These are phyloP conservation scores for Hyaloscypha bicolor DNA, from an alignment of 495 filamentous ascomycete genomes.

Conservation along the genomic window DNA sequence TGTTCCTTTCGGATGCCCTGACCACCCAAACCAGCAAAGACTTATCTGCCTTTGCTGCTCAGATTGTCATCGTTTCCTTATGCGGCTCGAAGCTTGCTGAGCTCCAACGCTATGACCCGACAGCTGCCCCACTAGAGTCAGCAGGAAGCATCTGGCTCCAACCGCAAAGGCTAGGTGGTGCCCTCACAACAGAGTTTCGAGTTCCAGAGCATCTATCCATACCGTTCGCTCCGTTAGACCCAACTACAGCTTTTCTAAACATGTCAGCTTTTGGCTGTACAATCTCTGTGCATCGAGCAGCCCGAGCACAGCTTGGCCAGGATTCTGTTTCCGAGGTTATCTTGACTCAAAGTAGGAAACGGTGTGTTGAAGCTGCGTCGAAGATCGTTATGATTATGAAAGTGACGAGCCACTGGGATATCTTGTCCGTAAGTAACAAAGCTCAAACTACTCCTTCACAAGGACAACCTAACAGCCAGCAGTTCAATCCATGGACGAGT, in stretches of 20 bases:
- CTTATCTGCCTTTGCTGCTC: constrained; percentile 3
- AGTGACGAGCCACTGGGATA: constrained; percentile 5
- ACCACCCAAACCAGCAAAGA: background rate
- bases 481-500: constrained; percentile 7
- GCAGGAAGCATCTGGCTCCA: constrained; percentile 8
- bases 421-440: background rate
- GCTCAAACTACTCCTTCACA: background rate
- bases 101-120: constrained; percentile 6
- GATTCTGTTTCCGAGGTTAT: background rate
- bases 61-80: background rate
- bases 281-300: background rate
- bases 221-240: background rate
- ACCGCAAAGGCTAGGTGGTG: background rate
- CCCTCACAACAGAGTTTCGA: constrained; percentile 1
- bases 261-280: background rate
- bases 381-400: constrained; percentile 4
- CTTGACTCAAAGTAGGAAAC: constrained; percentile 1
- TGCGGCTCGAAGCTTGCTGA: constrained; percentile 1
- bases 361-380: background rate
- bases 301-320: background rate
- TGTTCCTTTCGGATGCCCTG: constrained; percentile 12
- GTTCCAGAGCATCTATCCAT: constrained; percentile 7
- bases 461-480: background rate
- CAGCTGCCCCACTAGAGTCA: constrained; percentile 2
- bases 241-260: constrained; percentile 1